Conservation (phyloP, 768 basidiomycete genomes). For the Xerocomus brunneocitrinus region DNA sequence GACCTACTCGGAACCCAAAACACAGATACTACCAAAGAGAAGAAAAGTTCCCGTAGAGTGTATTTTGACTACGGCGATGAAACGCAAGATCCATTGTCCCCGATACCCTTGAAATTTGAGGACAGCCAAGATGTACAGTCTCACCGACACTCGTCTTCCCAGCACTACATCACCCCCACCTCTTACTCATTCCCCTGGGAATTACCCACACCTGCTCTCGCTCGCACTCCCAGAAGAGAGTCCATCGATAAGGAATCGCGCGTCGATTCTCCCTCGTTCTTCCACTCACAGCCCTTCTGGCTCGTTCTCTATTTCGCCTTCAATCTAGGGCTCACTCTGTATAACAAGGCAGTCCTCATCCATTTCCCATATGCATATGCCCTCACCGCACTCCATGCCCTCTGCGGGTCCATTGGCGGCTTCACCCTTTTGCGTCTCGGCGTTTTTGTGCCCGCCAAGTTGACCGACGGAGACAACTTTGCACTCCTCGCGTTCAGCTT, state of each 20-base stretch:
- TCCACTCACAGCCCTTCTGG: constrained; percentile 47
- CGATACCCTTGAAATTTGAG: constrained; percentile 6
- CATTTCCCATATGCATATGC: constrained; percentile 96
- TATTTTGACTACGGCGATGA: constrained; percentile 22
- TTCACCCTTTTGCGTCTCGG: constrained; percentile 55
- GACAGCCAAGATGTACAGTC: background rate
- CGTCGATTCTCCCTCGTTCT: constrained; percentile 18
- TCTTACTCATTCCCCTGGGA: constrained; percentile 19
- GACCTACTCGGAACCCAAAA: background rate
- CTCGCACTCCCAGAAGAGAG: constrained; percentile 5
- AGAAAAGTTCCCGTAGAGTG: constrained; percentile 13
- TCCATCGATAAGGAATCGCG: constrained; percentile 4
- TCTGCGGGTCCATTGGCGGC: constrained; percentile 84
- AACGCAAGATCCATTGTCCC: background rate
- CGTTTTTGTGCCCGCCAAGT: constrained; percentile 52
- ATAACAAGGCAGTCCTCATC: constrained; percentile 91
- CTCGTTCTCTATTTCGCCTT: constrained; percentile 80
- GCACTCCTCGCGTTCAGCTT: constrained; percentile 79
- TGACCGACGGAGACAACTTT: constrained; percentile 48
- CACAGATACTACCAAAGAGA: constrained; percentile 10
- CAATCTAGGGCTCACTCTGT: constrained; percentile 89
- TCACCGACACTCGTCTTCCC: background rate
- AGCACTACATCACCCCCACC: constrained; percentile 1
- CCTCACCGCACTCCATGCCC: constrained; percentile 86
- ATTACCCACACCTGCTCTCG: constrained; percentile 11